A percentile compares a stretch with the other conserved stretches of the same genome.
Evolutionary conservation across 2,329 filamentous ascomycete genomes (phyloP).

Genomic region (Exophiala alcalophila): DNA sequence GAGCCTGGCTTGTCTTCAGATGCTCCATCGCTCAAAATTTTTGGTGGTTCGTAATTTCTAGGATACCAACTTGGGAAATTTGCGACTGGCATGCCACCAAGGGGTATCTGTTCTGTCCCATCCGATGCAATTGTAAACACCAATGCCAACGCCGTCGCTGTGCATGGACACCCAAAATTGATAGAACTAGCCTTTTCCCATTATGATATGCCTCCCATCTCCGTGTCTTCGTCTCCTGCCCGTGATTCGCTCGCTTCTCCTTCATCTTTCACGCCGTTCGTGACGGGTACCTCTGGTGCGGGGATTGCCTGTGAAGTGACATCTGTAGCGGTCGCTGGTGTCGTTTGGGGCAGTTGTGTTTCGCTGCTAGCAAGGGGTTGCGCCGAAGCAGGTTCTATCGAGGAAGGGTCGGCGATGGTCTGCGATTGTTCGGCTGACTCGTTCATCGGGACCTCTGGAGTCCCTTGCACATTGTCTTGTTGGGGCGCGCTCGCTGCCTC

Average conservation of each 20-base stretch:
- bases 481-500: background rate
- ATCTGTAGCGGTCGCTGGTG: background rate
- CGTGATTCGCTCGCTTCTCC: conserved; percentile 5
- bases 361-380: no score
- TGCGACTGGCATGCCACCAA: no score
- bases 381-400: no score
- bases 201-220: conserved; percentile 27
- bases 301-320: conserved; percentile 1
- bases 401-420: background rate
- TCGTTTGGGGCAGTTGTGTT: no score
- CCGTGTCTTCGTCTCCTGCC: conserved; percentile 22
- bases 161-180: no score
- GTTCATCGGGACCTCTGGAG: conserved; percentile 9
- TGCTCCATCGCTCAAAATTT: no score
- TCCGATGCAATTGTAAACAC: background rate
- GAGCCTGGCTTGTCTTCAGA: no score
- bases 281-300: conserved; percentile 2
- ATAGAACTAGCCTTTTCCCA: no score
- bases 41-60: no score
- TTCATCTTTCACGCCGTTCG: conserved; percentile 17
- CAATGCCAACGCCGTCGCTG: conserved; percentile 16
- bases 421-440: background rate
- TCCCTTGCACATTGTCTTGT: conserved; percentile 2
- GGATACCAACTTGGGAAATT: no score
- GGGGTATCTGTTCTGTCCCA: conserved; percentile 13